Base-by-base conservation (phyloP, 78 protist species). In the slime mould (Dictyostelium discoideum) region DNA sequence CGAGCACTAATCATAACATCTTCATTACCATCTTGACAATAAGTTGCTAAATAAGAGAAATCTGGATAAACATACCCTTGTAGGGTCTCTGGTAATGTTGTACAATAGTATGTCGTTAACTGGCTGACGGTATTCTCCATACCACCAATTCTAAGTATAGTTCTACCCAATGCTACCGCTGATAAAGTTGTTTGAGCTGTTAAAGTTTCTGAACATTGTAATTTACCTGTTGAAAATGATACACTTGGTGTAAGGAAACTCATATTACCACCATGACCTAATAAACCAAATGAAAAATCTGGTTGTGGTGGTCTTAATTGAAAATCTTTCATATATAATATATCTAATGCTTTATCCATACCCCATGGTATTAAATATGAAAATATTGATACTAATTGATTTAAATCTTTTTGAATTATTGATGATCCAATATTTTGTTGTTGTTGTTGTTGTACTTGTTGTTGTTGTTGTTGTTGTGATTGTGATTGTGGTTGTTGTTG, bases 261-360 rank as follows among this genome's bases (percentile, higher is more conserved):
- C 22, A 90, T 42, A 54, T 90, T 90, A 39, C 88, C 87, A 37
- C 95, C 84, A 32, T 90, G 87, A 69, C 95, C 95, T 3, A 90
- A 40, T 39, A 90, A n/a, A 90, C 95, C 95, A 37, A 90, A 90
- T 44, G 95, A 82, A 22, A 90, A 90, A 40, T 90, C 95, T 14
- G 95, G 95, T 82, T 82, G 88, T 3, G 95, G 95, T 48, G 95
- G 88, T 54, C 95, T 72, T 20, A 90, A n/a, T 72, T 90, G 87
- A 72, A 90, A 90, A 54, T 90, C 95, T 54, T 90, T 90, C 48
- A n/a, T 90, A 73, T 69, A 90, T 83, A 90, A 81, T 24, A 88
- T 82, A 72, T 90, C 95, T 9, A 90, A 60, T 46, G 57, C 73
- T 67, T 72, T 80, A 48, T 90, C 95, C 88, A 90, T 90, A 5